These are phyloP conservation scores for Telopea speciosissima DNA, from an alignment of 177 flowering plant genomes.

Conservation along the genomic window DNA sequence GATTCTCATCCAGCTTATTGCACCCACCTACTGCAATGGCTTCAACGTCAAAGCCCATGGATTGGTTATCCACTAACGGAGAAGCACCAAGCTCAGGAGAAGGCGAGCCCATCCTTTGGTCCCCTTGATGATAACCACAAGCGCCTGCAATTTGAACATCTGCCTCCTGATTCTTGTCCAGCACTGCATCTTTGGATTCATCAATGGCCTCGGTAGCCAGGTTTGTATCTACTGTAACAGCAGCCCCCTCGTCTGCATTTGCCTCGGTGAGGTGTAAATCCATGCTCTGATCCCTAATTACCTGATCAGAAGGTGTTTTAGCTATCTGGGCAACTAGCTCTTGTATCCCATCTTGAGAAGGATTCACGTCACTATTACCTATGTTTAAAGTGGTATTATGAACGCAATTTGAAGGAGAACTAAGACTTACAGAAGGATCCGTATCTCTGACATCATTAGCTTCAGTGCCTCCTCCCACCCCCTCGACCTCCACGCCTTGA, in stretches of 20 bases:
- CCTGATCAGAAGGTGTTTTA: neutral
- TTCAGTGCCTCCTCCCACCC: neutral
- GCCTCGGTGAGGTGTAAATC: neutral
- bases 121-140: neutral
- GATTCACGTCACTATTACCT: neutral
- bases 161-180: neutral
- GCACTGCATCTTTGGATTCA: neutral
- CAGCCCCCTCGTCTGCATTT: neutral
- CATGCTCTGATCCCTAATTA: neutral
- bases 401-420: neutral
- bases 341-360: neutral
- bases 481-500: neutral
- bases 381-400: neutral
- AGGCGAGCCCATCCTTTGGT: neutral
- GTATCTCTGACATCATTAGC: neutral
- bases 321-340: neutral
- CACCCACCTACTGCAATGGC: neutral
- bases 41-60: neutral
- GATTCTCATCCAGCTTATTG: constrained; percentile 1
- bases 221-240: neutral
- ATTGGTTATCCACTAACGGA: neutral
- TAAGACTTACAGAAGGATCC: neutral
- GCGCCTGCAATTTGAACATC: neutral
- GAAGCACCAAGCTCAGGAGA: neutral
- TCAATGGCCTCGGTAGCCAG: neutral